A percentile compares a stretch with the other conserved stretches of the same genome.
Conservation (phyloP, 2,329 filamentous ascomycete species). For the Chrysoporthe austroafricana region DNA sequence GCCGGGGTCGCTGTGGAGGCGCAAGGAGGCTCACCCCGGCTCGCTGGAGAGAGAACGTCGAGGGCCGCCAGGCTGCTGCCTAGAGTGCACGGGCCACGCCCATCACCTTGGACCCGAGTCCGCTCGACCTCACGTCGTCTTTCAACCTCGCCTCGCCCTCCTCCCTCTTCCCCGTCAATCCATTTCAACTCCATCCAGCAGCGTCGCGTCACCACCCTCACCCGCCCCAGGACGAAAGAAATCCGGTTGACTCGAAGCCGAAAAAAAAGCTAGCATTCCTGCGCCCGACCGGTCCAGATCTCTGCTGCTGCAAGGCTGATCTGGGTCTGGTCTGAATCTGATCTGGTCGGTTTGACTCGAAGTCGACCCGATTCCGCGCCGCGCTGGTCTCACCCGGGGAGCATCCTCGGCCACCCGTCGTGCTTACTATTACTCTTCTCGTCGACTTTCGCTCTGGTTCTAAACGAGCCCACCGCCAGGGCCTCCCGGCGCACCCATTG, state of each 20-base stretch:
- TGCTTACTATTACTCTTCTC: constrained; percentile 17
- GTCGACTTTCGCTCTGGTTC: constrained; percentile 10
- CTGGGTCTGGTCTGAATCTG: not conserved
- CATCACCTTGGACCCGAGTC: constrained; percentile 1
- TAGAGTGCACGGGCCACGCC: constrained; percentile 17
- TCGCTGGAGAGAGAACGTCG: no score
- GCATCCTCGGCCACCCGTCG: constrained; percentile 10
- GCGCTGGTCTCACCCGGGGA: constrained; percentile 13
- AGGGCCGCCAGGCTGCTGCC: constrained; percentile 10
- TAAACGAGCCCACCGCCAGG: constrained; percentile 5
- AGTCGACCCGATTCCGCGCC: constrained; percentile 7
- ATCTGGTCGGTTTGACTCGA: constrained; percentile 2
- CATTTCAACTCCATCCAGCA: not conserved
- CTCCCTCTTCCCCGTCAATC: not conserved
- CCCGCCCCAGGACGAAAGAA: not conserved
- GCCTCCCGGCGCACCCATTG: constrained; percentile 7
- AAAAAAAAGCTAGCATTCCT: no score
- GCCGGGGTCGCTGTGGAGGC: constrained; percentile 9
- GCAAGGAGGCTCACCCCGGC: constrained; percentile 10
- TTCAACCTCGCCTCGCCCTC: not conserved
- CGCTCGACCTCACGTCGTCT: constrained; percentile 1
- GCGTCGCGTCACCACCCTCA: no score
- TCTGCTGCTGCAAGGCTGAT: not conserved
- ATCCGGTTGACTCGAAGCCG: not conserved
- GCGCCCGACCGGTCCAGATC: not conserved